Evolutionary conservation across 108 stramenopile genomes (phyloP), one percentile per base, ranked within the genome.

Genomic region (Nitzschia sp.): DNA sequence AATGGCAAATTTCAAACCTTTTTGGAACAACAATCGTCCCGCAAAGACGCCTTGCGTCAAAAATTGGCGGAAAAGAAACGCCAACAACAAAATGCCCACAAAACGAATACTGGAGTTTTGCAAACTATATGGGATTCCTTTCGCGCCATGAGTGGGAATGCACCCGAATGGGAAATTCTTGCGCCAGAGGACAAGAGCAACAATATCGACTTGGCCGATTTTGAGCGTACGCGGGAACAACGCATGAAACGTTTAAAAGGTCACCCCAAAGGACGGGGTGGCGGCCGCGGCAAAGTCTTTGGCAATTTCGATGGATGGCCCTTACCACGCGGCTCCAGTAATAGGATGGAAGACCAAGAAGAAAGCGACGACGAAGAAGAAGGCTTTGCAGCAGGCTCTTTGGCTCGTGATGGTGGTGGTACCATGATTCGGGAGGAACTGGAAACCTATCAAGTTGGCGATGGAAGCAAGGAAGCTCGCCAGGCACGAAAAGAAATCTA

Each of bases 401-500:
- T 11, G 15, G 15, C 38, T 42, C 11, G 38, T 8, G 8, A 42
- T 42, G 15, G 15, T 42, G 38, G 15, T 42, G 38, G n/a, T n/a
- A 42, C 38, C 15, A 42, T 11, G 5, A n/a, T n/a, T 11, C 18
- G 6, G 3, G 58, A 59, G 31, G 58, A 59, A 4, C 35, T 59
- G 31, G 32, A 31, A 32, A 59, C 1, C 15, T 59, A 59, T 21
- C 1, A 3, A 3, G 58, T 59, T 32, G 58, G 58, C 6, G 58
- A 59, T 32, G 28, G 15, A 1, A 33, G 32, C 23, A 15, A 13
- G n/a, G 58, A 59, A 4, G 31, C 58, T 19, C 28, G 30, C 15
- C n/a, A 59, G 31, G 58, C 58, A 1, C 58, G 58, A 1, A 59
- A 59, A 6, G 30, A 59, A 59, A 17, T 59, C 2, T 59, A 59